Evolutionary conservation across 805 yeast species (phyloP), one percentile per base, ranked within the genome.

Genomic region (Candida michaelii): DNA sequence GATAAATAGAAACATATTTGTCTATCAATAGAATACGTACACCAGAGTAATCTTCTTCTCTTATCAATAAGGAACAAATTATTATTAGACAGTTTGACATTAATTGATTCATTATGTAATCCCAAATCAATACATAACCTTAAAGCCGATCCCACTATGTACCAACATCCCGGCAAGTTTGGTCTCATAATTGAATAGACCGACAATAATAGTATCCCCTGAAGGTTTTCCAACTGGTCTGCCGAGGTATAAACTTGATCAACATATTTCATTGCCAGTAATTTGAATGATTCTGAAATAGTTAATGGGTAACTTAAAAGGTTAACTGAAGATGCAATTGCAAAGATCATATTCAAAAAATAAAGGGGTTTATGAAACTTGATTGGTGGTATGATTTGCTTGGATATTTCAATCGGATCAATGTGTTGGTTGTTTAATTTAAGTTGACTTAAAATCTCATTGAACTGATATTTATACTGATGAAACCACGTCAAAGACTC

Each of bases 121-220:
- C 95, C 96, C 46, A 89, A 61, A 60, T 89, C 97, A 21, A 89
- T 87, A 52, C 91, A 82, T 38, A 87, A 62, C 46, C 97, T 72
- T 38, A 88, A 62, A 0, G 91, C 89, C 1, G 87, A 78, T 0
- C 96, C 96, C 49, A 87, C 65, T 3, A 85, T 79, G 58, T 87
- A 87, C 97, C 97, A 89, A n/a, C 87, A 88, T 3, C 96, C 93
- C 0, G 96, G 96, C 11, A 79, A 78, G 1, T 91, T 82, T 0
- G 97, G 97, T 44, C 96, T 73, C 96, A 89, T 88, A 25, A 84
- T 72, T 0, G 95, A 80, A 56, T 85, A 89, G 4, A 83, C 56
- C 0, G 91, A 79, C 31, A 85, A 63, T 11, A 87, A 65, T 13
- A 89, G 58, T 11, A 86, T 66, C 0, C 90, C 89, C 55, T 85